Evolutionary conservation across 1,284 basidiomycete species (phyloP), one percentile per base, ranked within the genome.

Genomic region (Leccinum subrobustum): DNA sequence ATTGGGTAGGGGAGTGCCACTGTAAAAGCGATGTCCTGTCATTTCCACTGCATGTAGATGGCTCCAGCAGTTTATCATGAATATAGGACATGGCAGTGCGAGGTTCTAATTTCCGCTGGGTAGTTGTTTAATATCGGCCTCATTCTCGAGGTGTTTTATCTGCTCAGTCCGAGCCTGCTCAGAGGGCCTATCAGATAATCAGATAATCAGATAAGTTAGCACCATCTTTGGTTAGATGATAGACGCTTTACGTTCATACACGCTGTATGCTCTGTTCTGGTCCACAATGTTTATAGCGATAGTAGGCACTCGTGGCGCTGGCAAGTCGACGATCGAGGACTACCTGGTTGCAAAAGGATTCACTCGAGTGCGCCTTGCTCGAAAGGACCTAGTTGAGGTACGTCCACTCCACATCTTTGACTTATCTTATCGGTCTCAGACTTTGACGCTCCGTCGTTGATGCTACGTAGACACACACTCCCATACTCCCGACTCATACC

Each of bases 271-370:
- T 44, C 42, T 50, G 14, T 50, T 50, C n/a, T 20, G n/a, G 20
- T 56, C 54, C 31, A 51, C 56, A 33, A 89, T 93, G 92, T 87
- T 98, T 72, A 87, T 99, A 68, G 88, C 92, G 11, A 84, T 99
- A 59, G 82, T 97, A 39, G 96, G 96, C 14, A 90, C 95, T 0
- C 85, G 86, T 2, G 86, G 79, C 35, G 83, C 94, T 4, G 96
- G 96, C 20, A 97, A 95, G 75, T 81, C 87, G 9, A 84, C 86
- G 1, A 79, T 98, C 14, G 82, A 89, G 57, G 77, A 87, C 12
- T 95, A 92, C 72, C 84, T 98, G 14, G 77, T 87, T 23, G 70
- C 70, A 60, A 69, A 82, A 78, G 82, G 80, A 2, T 91, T 91
- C 66, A 76, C 71, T 16, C 70, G 78, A 8, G 78, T 89, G 53